Evolutionary conservation across 345 rosid species (phyloP), one percentile per base, ranked within the genome.

Genomic region (Eucalyptus tenuipes): DNA sequence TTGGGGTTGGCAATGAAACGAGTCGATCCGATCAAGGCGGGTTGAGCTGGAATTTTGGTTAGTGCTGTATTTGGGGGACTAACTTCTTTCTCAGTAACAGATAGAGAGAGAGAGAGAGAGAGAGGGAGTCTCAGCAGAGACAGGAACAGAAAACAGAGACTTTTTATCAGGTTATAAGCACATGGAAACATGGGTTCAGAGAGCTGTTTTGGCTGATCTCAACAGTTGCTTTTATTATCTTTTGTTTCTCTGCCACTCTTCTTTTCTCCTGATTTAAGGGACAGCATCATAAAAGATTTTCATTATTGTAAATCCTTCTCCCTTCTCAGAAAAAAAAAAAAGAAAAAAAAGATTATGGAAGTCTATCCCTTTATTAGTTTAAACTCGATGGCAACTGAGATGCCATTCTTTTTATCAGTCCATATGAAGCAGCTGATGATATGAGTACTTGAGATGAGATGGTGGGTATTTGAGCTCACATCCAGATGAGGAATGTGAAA

Each of bases 1-100:
- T 86, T 87, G 89, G 91, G 90, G 64, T 37, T 88, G 68, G 75
- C 31, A 86, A 71, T 45, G 89, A 64, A 59, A 71, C 22, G 82
- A 61, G 40, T 64, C 42, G 95, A 94, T 93, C 97, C 95, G 91
- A 92, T 92, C 92, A 92, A 91, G 89, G 92, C 91, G 95, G 95
- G 52, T 90, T 88, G 90, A 87, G 88, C 55, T 48, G 89, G 89
- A 29, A 33, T 87, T 49, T 45, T 37, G 24, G 84, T 75, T 75
- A 12, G 2, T 75, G 88, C 80, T 88, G 86, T 42, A 64, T 47
- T 40, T 80, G 18, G 45, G 31, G 47, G 48, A 64, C 40, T 71
- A 52, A 52, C 50, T 47, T 33, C 37, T 88, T 71, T 75, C 85
- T 24, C 81, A 87, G 47, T 29, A 59, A 59, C 5, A 45, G n/a